Evolutionary conservation across 2,329 filamentous ascomycete species (phyloP).

Genomic region (Elsinoe necatrix): DNA sequence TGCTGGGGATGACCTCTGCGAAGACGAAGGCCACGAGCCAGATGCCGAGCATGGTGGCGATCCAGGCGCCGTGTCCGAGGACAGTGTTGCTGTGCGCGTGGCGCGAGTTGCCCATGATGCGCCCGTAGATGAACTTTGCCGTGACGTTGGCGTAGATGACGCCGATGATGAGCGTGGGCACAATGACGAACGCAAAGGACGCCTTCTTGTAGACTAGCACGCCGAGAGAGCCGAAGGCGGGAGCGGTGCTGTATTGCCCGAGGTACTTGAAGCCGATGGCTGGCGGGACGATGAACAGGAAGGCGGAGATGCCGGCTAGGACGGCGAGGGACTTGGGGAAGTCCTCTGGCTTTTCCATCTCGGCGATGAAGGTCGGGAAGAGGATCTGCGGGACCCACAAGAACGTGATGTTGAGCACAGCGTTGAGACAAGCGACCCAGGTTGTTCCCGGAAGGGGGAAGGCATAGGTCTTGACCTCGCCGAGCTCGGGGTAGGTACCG

Average conservation of each 20-base stretch:
- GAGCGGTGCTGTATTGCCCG: slow-evolving; percentile 43
- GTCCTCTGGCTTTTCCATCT: slow-evolving; percentile 44
- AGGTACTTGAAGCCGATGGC: slow-evolving; percentile 43
- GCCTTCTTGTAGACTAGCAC: slow-evolving; percentile 40
- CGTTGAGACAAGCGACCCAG: slow-evolving; percentile 43
- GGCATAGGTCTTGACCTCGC: slow-evolving; percentile 40
- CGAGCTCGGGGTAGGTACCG: slow-evolving; percentile 38
- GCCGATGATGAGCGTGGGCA: slow-evolving; percentile 42
- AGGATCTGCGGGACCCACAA: slow-evolving; percentile 46
- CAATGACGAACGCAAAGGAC: slow-evolving; percentile 45
- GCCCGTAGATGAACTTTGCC: slow-evolving; percentile 41
- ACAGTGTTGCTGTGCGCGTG: slow-evolving; percentile 42
- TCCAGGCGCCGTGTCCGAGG: slow-evolving; percentile 42
- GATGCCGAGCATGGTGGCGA: slow-evolving; percentile 34
- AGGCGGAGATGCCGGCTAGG: slow-evolving; percentile 36
- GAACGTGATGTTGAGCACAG: slow-evolving; percentile 43
- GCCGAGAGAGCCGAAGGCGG: slow-evolving; percentile 42
- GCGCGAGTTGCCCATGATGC: slow-evolving; percentile 36
- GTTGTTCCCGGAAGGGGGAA: slow-evolving; percentile 41
- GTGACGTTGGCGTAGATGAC: slow-evolving; percentile 44
- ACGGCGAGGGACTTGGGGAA: slow-evolving; percentile 45
- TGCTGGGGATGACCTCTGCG: slow-evolving; percentile 41
- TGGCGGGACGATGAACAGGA: slow-evolving; percentile 44
- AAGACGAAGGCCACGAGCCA: slow-evolving; percentile 42
- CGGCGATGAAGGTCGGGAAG: slow-evolving; percentile 45